Conservation (phyloP, 2,329 filamentous ascomycete genomes). For the Phialophora chinensis region DNA sequence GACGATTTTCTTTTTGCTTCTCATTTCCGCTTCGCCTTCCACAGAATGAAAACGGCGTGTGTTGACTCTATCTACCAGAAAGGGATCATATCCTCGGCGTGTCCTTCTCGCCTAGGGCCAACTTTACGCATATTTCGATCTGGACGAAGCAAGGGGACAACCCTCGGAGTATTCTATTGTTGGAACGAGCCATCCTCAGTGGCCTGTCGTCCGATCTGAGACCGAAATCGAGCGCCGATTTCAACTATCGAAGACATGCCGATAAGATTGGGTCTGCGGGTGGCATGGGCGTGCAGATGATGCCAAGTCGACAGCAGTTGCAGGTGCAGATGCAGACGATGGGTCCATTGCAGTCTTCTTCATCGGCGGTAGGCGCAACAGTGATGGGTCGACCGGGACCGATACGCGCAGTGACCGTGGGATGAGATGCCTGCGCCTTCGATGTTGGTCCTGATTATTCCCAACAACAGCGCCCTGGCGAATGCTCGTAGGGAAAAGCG, state of each 20-base stretch:
- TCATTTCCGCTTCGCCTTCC: background rate
- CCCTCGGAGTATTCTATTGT: slow-evolving; percentile 74
- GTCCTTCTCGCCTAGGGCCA: slow-evolving; percentile 85
- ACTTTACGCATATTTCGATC: slow-evolving; percentile 83
- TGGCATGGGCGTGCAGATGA: slow-evolving; percentile 35
- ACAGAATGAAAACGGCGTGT: background rate
- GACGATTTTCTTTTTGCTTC: background rate
- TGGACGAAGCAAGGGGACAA: slow-evolving; percentile 92
- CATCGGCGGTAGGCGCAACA: background rate
- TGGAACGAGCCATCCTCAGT: slow-evolving; percentile 74
- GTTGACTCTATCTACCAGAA: slow-evolving; percentile 54
- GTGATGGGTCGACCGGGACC: slow-evolving; percentile 14
- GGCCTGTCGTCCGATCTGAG: slow-evolving; percentile 74
- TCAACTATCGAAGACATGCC: slow-evolving; percentile 84
- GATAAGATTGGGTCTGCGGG: slow-evolving; percentile 76
- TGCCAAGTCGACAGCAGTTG: slow-evolving; percentile 10
- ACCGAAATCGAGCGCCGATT: slow-evolving; percentile 64
- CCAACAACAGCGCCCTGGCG: background rate
- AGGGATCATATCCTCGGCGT: slow-evolving; percentile 88
- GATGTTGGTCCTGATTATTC: background rate
- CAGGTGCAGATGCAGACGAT: background rate
- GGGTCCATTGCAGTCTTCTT: background rate
- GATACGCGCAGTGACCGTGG: slow-evolving; percentile 20
- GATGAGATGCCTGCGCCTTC: background rate
- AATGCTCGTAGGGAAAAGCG: background rate